Conservation (phyloP, 2,329 filamentous ascomycete genomes). For the Thelonectria discophora region DNA sequence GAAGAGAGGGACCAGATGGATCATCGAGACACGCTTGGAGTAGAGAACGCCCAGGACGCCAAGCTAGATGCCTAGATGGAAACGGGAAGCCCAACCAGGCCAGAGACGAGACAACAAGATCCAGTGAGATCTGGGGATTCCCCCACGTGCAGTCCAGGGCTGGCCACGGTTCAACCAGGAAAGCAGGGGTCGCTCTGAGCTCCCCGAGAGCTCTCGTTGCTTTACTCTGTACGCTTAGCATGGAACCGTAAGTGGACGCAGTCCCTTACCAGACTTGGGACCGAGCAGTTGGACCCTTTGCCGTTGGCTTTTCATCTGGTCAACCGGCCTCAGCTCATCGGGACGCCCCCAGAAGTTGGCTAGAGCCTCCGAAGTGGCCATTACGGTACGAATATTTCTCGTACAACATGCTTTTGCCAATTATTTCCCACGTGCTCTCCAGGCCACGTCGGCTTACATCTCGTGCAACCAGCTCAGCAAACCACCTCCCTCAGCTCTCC, state of each 20-base stretch:
- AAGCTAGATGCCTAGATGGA: constrained; percentile 17
- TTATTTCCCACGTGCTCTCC: neutral
- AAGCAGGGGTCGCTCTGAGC: neutral
- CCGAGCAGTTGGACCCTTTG: neutral
- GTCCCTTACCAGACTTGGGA: constrained; percentile 10
- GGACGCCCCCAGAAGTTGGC: neutral
- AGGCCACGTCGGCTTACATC: no score
- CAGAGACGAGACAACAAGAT: neutral
- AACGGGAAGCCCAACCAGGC: constrained; percentile 8
- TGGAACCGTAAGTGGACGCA: neutral
- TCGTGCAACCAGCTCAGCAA: no score
- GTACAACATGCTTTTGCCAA: neutral
- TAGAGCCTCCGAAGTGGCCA: neutral
- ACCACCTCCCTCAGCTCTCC: neutral
- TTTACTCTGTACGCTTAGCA: neutral
- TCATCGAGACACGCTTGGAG: neutral
- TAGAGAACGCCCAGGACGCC: neutral
- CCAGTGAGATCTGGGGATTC: constrained; percentile 4
- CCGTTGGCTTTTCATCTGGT: neutral
- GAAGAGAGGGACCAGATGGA: neutral
- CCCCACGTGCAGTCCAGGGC: constrained; percentile 7
- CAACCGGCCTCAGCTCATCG: neutral
- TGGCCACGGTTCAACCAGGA: constrained; percentile 4
- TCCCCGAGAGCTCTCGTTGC: constrained; percentile 8
- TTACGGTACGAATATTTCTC: neutral